Conservation (phyloP, 2,329 filamentous ascomycete species). For the Fusarium sp. region DNA sequence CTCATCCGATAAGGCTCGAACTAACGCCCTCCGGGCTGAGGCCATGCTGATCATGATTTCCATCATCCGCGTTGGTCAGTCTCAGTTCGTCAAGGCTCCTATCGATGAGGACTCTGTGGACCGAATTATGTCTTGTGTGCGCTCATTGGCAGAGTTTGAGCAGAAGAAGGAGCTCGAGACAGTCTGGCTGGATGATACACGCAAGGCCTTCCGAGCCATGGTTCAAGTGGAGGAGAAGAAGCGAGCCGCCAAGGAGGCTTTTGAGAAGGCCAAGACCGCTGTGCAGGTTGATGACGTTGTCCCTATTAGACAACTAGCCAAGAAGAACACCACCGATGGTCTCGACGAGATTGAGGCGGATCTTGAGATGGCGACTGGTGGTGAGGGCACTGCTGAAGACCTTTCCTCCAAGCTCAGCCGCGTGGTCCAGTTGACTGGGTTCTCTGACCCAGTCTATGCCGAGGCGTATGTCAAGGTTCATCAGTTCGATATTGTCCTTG, state of each 20-base stretch:
- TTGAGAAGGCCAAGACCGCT: conserved; percentile 91
- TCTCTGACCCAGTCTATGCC: conserved; percentile 98
- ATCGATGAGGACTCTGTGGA: conserved; percentile 99
- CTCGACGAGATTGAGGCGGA: conserved; percentile 89
- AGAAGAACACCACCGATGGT: conserved; percentile 86
- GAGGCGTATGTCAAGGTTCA: conserved; percentile 99
- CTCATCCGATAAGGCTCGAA: conserved; percentile 84
- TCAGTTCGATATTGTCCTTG: conserved; percentile 97
- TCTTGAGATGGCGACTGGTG: conserved; percentile 92
- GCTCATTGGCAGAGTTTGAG: conserved; percentile 89
- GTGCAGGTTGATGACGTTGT: conserved; percentile 97
- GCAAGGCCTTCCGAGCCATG: conserved; percentile 96
- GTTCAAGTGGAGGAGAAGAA: conserved; percentile 98
- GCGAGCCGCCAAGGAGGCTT: conserved; percentile 91
- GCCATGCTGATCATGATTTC: conserved; percentile 99
- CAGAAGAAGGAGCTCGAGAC: conserved; percentile 90
- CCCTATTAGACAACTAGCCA: conserved; percentile 89
- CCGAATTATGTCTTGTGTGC: conserved; percentile 96
- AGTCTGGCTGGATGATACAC: conserved; percentile 93
- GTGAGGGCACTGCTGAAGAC: conserved; percentile 84
- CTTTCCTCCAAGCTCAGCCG: conserved; percentile 93
- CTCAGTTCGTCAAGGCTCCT: conserved; percentile 96
- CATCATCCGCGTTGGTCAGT: conserved; percentile 96
- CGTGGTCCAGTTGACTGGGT: conserved; percentile 96
- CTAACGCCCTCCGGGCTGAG: conserved; percentile 93